Evolutionary conservation across 352 stramenopile genomes (phyloP), one percentile per base, ranked within the genome.

Genomic region (Elongisporangium prolatum): DNA sequence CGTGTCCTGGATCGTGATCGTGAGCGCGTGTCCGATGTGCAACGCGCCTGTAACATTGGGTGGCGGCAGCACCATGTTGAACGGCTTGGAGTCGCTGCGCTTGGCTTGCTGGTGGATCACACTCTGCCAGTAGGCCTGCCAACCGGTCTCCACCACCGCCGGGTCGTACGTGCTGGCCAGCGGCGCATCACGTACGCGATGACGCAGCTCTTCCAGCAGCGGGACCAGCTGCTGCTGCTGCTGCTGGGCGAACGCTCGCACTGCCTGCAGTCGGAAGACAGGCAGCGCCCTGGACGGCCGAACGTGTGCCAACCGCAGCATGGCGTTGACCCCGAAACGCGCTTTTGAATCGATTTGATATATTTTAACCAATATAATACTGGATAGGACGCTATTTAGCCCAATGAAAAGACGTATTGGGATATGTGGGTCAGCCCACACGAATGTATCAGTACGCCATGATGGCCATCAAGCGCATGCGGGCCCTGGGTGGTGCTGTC

Each of bases 11-110:
- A 99, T 98, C 17, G 97, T 96, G 48, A 91, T 71, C 4, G 97
- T 99, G 47, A 99, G 72, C 21, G 96, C 97, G 74, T 99, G 97
- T 21, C 97, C 97, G 50, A 99, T 84, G 71, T 99, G 97, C 50
- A 99, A 79, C 47, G 88, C 95, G 20, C 97, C 97, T 3, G 97
- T 99, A 38, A 99, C 96, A 69, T 99, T 99, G 21, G 97, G 97
- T 34, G 97, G 97, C 28, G 97, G 97, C 68, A 99, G 93, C 52
- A 94, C 67, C 86, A 93, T 93, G 50, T 68, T 77, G 62, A 95
- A 94, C 10, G 64, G 52, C 25, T 78, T 65, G 34, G 25, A 51
- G 7, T 59, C 50, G 44, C 21, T 49, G 14, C 21, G 20, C 14
- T 21, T 18, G 48, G 60, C 48, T 56, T 71, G 64, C 25, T 50